Conservation (phyloP, 2,329 filamentous ascomycete genomes). For the Fusarium pininemorale region DNA sequence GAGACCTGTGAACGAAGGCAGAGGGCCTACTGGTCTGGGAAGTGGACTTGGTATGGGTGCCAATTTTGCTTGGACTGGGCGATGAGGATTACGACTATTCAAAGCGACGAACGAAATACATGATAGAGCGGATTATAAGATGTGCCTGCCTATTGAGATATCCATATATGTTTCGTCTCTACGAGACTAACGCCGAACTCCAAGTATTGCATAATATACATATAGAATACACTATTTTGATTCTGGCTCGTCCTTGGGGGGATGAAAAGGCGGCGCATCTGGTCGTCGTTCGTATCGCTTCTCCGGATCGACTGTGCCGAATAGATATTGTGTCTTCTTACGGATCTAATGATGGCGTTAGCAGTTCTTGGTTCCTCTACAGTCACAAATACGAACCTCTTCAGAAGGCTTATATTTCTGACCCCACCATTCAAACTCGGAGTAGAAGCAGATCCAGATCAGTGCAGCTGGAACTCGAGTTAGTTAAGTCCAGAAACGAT, state of each 20-base stretch:
- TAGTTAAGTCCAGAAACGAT: background rate
- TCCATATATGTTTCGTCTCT: slow-evolving; percentile 37
- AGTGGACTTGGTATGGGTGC: slow-evolving; percentile 65
- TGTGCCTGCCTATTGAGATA: slow-evolving; percentile 32
- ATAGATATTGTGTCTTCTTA: slow-evolving; percentile 50
- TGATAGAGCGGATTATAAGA: slow-evolving; percentile 30
- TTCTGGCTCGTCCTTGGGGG: slow-evolving; percentile 39
- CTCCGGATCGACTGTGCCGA: slow-evolving; percentile 53
- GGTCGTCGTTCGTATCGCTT: slow-evolving; percentile 54
- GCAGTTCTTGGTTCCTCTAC: background rate
- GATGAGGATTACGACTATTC: slow-evolving; percentile 41
- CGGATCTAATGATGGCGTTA: slow-evolving; percentile 45
- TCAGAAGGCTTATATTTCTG: slow-evolving; percentile 54
- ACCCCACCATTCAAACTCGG: slow-evolving; percentile 57
- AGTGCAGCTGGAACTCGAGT: slow-evolving; percentile 46
- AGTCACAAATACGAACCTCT: slow-evolving; percentile 45
- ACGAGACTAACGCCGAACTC: slow-evolving; percentile 44
- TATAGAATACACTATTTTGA: slow-evolving; percentile 40
- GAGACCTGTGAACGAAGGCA: slow-evolving; percentile 77
- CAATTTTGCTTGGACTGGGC: slow-evolving; percentile 65
- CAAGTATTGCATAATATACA: slow-evolving; percentile 41
- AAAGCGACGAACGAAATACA: slow-evolving; percentile 2
- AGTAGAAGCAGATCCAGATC: slow-evolving; percentile 53
- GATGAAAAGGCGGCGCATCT: slow-evolving; percentile 49
- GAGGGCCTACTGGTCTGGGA: slow-evolving; percentile 54